These are phyloP conservation scores for Gossypium arboreum DNA, from an alignment of 345 rosid genomes.

Conservation along the genomic window DNA sequence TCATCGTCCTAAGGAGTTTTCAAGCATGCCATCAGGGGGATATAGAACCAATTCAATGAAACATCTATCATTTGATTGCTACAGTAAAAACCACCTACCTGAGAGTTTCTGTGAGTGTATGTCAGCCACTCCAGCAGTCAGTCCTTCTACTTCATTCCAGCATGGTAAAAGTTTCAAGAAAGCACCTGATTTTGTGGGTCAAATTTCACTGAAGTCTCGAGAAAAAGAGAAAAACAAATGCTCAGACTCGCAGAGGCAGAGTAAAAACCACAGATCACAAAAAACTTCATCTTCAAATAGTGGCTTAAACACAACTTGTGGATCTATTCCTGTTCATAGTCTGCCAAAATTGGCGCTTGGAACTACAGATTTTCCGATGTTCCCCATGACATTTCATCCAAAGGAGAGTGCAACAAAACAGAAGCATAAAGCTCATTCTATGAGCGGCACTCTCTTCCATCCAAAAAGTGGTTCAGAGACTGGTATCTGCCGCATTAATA, in stretches of 20 bases:
- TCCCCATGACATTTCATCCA: slow-evolving; percentile 38
- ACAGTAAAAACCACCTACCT: slow-evolving; percentile 34
- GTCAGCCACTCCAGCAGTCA: slow-evolving; percentile 34
- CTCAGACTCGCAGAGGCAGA: slow-evolving; percentile 29
- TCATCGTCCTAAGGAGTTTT: slow-evolving; percentile 42
- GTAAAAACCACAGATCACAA: slow-evolving; percentile 29
- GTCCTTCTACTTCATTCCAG: slow-evolving; percentile 54
- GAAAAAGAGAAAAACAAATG: slow-evolving; percentile 48
- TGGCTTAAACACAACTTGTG: slow-evolving; percentile 36
- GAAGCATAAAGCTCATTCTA: slow-evolving; percentile 29
- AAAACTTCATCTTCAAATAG: slow-evolving; percentile 26
- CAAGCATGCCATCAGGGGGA: slow-evolving; percentile 36
- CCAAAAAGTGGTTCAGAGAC: slow-evolving; percentile 30
- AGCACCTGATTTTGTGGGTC: slow-evolving; percentile 29
- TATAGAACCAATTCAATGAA: slow-evolving; percentile 36
- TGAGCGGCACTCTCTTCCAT: slow-evolving; percentile 26
- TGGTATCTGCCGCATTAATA: slow-evolving; percentile 53
- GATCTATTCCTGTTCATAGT: slow-evolving; percentile 40
- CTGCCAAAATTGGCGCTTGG: slow-evolving; percentile 40
- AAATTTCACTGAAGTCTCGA: slow-evolving; percentile 36
- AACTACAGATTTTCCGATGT: slow-evolving; percentile 35
- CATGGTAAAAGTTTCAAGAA: slow-evolving; percentile 37
- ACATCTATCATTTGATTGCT: slow-evolving; percentile 30
- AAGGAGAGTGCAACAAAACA: slow-evolving; percentile 35
- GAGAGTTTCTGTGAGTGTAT: slow-evolving; percentile 30